These are phyloP conservation scores for bread wheat (Triticum aestivum) DNA, from an alignment of 176 grass and related monocot species.

Conservation along the genomic window DNA sequence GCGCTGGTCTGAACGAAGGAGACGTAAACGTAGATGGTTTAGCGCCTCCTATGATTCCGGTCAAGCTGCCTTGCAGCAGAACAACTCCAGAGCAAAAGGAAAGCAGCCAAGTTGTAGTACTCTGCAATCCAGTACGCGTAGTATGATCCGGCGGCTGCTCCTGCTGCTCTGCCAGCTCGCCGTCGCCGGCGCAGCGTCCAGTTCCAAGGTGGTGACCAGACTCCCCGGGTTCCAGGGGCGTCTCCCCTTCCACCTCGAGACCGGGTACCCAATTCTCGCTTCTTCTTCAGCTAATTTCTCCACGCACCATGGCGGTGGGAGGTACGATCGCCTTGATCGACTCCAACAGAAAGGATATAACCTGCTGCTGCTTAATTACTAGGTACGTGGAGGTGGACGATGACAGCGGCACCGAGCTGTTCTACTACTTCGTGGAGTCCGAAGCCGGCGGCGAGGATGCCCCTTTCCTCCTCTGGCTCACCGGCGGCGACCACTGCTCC, in stretches of 20 bases:
- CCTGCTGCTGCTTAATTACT: neutral
- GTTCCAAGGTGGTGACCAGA: slow-evolving; percentile 29
- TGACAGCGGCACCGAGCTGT: slow-evolving; percentile 46
- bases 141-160: neutral
- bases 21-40: too few relatives aligned
- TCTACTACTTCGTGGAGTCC: slow-evolving; percentile 67
- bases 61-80: too few relatives aligned
- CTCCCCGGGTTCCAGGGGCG: slow-evolving; percentile 55
- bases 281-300: too few relatives aligned
- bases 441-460: neutral
- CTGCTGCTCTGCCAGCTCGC: neutral
- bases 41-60: too few relatives aligned
- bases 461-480: slow-evolving; percentile 62
- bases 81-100: too few relatives aligned
- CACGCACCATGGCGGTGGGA: too few relatives aligned
- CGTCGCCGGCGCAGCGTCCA: neutral
- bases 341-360: neutral
- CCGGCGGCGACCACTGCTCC: slow-evolving; percentile 56
- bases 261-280: slow-evolving; percentile 29
- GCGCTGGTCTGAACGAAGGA: too few relatives aligned
- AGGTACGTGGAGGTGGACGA: slow-evolving; percentile 63
- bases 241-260: slow-evolving; percentile 58
- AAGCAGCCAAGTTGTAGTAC: too few relatives aligned
- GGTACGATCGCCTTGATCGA: too few relatives aligned
- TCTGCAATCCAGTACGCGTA: neutral